Evolutionary conservation across 306 rosid species (phyloP), one percentile per base, ranked within the genome.

Genomic region (Malus orientalis): DNA sequence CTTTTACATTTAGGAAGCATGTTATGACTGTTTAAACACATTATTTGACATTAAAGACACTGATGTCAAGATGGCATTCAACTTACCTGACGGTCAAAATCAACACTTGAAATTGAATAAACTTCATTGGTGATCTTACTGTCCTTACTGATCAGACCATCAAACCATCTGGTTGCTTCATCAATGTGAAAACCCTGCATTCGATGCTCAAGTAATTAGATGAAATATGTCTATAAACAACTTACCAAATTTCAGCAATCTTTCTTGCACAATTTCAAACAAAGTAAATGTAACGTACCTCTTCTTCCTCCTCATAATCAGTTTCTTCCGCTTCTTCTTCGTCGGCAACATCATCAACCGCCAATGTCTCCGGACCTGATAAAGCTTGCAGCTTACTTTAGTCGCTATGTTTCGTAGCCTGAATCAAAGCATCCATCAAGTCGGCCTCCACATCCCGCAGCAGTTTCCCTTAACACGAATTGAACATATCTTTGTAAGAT

Each of bases 31-130:
- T 32, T n/a, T n/a, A 29, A 62, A 15, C 67, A 62, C 40, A 29
- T 13, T 8, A 13, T 36, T 7, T 38, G 36, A 13, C 44, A 36
- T n/a, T 7, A 5, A 57, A 58, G 32, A 36, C 25, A 61, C 16
- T 16, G 20, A 15, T n/a, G 16, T 44, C 2, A 13, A 23, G 45
- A 9, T 62, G 71, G 4, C 29, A 60, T 19, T 49, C 18, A 38
- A 81, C 81, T 78, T 73, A 96, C 99, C 93, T 92, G 98, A 15
- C 97, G 90, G 66, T 96, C 93, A 86, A 89, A 96, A 58, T 91
- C 98, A 81, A 91, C 96, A 76, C 64, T 86, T 14, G 79, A 90
- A 60, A 92, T 23, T 54, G 99, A 96, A 83, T 91, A 96, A 70
- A 96, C 87, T 87, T 91, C 97, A 40, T 87, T 91, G 78, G 87